Percentiles rank a stretch among this genome's conserved stretches.
Evolutionary conservation across 208 protist genomes (phyloP).

Genomic region (Herpetomonas muscarum): DNA sequence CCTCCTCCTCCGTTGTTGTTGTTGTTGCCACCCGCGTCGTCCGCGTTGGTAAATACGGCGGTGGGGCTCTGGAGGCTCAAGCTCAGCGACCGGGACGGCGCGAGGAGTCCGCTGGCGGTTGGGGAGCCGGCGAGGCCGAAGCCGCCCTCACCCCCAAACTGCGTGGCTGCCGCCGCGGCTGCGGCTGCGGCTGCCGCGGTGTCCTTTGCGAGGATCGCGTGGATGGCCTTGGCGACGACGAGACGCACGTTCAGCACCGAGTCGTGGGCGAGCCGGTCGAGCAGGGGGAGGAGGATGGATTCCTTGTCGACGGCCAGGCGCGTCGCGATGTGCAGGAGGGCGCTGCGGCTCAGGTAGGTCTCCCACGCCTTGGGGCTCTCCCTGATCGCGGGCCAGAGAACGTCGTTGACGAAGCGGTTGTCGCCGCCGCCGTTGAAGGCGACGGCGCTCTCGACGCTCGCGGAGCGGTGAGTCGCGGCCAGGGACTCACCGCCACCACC

Average conservation of each 20-base stretch:
- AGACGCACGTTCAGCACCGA: conserved; percentile 74
- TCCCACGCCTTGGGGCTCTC: conserved; percentile 44
- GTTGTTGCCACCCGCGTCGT: no score
- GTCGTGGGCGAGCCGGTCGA: conserved; percentile 67
- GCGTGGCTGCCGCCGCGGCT: neutral
- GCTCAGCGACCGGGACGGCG: no score
- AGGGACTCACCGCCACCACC: conserved; percentile 2
- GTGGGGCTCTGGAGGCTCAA: no score
- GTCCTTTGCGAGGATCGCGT: conserved; percentile 39
- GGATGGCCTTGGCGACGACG: conserved; percentile 66
- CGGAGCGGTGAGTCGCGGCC: no score
- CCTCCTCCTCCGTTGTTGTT: neutral
- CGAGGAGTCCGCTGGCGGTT: no score
- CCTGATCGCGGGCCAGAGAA: conserved; percentile 71
- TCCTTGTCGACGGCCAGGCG: conserved; percentile 69
- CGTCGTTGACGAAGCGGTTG: conserved; percentile 58
- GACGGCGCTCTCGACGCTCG: neutral
- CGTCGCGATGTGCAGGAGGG: conserved; percentile 62
- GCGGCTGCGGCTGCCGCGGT: neutral
- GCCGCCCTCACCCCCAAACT: no score
- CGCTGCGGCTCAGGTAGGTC: conserved; percentile 70
- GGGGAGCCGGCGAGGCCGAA: no score
- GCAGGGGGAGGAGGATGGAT: conserved; percentile 56
- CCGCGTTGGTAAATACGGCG: no score
- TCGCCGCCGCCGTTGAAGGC: neutral